Percentiles rank a stretch among this genome's conserved stretches.
phyloP scores from a whole-genome alignment of 129 eudicot species.

The Pittosporum tobira region DNA sequence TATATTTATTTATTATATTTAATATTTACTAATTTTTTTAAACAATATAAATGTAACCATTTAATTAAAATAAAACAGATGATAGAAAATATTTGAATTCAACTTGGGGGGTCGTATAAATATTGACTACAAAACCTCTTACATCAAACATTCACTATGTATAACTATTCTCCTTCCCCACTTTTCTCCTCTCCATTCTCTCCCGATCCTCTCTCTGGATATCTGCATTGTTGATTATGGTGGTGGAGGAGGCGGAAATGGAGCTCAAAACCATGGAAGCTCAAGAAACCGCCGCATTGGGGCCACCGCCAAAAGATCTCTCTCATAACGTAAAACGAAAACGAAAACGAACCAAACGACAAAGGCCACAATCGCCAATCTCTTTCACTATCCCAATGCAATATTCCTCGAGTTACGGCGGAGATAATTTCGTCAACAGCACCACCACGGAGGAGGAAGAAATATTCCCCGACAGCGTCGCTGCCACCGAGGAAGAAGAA shows the following conservation, averaged over 20 bases:
- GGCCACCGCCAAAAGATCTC: constrained; percentile 5
- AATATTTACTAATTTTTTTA: too few relatives aligned
- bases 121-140: constrained; percentile 18
- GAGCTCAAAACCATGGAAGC: constrained; percentile 1
- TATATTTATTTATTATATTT: too few relatives aligned
- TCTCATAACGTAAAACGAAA: constrained; percentile 40
- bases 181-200: constrained; percentile 9
- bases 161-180: constrained; percentile 16
- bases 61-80: too few relatives aligned
- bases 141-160: constrained; percentile 17
- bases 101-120: neutral
- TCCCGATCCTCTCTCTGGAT: too few relatives aligned
- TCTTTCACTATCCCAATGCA: constrained; percentile 27
- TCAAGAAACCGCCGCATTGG: neutral
- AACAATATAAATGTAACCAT: too few relatives aligned
- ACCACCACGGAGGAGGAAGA: constrained; percentile 7
- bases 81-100: too few relatives aligned
- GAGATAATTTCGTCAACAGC: constrained; percentile 6
- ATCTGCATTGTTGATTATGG: constrained; percentile 9
- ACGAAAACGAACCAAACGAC: constrained; percentile 89
- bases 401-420: constrained; percentile 20
- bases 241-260: constrained; percentile 14
- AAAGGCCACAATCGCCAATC: constrained; percentile 60
- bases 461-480: neutral
- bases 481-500: constrained; percentile 46